Conservation (phyloP, 257 asterid species). For the Solanum tarapatanum region DNA sequence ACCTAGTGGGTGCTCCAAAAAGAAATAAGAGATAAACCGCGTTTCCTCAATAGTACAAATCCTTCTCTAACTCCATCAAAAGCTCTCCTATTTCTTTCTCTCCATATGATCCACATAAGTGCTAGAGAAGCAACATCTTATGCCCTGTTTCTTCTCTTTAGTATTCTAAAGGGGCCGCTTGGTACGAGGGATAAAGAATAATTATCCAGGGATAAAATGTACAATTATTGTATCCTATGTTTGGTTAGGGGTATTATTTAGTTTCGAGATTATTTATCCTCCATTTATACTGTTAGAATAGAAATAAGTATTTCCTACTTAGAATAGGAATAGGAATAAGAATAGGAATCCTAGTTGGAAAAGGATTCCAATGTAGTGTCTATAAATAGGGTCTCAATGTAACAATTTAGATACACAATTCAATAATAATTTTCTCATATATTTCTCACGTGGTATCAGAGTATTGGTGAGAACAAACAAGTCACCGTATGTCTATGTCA, state of each 20-base stretch:
- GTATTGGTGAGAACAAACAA: too few species aligned
- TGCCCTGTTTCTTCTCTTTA: neutral
- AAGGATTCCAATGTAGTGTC: too few species aligned
- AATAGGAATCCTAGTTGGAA: too few species aligned
- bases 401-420: too few species aligned
- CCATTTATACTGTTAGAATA: neutral
- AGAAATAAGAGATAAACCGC: neutral
- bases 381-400: too few species aligned
- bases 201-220: neutral
- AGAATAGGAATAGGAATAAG: too few species aligned
- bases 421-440: too few species aligned
- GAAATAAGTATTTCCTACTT: too few species aligned
- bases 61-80: neutral
- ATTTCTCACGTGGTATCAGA: too few species aligned
- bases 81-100: neutral
- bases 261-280: neutral
- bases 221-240: neutral
- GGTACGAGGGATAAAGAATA: neutral
- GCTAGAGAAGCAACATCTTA: neutral
- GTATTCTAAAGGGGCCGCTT: neutral
- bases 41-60: neutral
- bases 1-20: neutral
- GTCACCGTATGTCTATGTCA: too few species aligned
- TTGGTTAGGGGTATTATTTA: neutral
- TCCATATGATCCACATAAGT: neutral